phyloP scores from a whole-genome alignment of 768 basidiomycete genomes.

The Tylopilus subfusipes region DNA sequence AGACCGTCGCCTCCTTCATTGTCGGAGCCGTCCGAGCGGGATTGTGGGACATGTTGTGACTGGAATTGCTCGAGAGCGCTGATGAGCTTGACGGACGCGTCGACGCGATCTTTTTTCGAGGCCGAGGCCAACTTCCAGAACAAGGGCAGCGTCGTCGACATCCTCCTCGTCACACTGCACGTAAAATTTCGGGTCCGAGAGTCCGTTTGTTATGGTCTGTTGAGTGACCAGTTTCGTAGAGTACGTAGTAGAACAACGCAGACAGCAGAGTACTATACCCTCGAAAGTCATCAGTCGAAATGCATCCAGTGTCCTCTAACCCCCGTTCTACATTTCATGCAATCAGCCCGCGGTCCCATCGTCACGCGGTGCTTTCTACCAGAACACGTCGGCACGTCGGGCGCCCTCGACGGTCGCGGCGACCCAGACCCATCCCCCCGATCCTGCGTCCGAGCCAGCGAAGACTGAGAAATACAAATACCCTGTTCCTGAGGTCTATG shows the following conservation, averaged over 20 bases:
- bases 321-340: slow-evolving; percentile 59
- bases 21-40: slow-evolving; percentile 35
- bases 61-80: slow-evolving; percentile 84
- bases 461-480: not conserved
- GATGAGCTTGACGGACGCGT: slow-evolving; percentile 83
- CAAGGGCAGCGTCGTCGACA: slow-evolving; percentile 86
- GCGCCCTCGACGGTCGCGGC: slow-evolving; percentile 10
- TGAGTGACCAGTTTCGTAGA: slow-evolving; percentile 8
- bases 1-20: slow-evolving; percentile 53
- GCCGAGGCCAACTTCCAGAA: slow-evolving; percentile 92
- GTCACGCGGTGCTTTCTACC: slow-evolving; percentile 49
- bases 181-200: slow-evolving; percentile 14
- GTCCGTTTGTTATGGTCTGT: slow-evolving; percentile 28
- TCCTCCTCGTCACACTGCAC: slow-evolving; percentile 30
- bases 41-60: slow-evolving; percentile 51
- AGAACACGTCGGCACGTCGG: slow-evolving; percentile 14
- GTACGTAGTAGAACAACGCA: no score
- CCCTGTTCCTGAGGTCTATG: slow-evolving; percentile 2
- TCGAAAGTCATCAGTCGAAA: slow-evolving; percentile 40
- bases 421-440: slow-evolving; percentile 18
- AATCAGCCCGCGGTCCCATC: slow-evolving; percentile 71
- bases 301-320: slow-evolving; percentile 75
- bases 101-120: slow-evolving; percentile 73
- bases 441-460: slow-evolving; percentile 7
- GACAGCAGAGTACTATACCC: no score